These are phyloP conservation scores for Aspergillus proliferans DNA, from an alignment of 2,329 filamentous ascomycete genomes.

Conservation along the genomic window DNA sequence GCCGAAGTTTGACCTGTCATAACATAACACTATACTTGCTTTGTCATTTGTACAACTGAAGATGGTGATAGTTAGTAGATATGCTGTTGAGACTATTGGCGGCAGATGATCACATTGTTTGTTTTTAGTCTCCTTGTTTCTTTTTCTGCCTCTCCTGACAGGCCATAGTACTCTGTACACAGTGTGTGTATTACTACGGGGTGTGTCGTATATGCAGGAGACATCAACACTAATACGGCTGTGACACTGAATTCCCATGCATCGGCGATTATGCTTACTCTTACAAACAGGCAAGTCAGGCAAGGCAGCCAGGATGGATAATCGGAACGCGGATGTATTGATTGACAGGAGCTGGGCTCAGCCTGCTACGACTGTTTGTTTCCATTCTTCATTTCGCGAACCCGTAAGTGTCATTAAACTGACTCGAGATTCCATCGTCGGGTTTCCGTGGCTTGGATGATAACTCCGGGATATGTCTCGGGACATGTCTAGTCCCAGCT, in stretches of 20 bases:
- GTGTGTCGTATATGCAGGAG: background rate
- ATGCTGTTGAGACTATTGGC: background rate
- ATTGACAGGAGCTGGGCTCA: background rate
- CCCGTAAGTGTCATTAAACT: background rate
- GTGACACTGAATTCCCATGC: background rate
- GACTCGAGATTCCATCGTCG: background rate
- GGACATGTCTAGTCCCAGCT: background rate
- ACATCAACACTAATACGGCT: background rate
- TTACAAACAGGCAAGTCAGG: background rate
- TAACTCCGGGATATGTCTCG: background rate
- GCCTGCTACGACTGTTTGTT: background rate
- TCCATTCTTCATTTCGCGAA: background rate
- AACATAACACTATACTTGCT: too few relatives aligned
- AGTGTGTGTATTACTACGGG: background rate
- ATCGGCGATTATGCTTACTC: background rate
- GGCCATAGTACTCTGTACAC: background rate
- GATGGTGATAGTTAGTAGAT: background rate
- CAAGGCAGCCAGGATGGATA: background rate
- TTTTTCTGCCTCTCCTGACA: background rate
- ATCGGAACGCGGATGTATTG: background rate
- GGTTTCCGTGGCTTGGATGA: background rate
- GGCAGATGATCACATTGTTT: background rate
- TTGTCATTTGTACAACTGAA: too few relatives aligned
- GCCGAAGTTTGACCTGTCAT: background rate
- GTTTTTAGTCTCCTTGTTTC: background rate